Base-by-base conservation (phyloP, 768 basidiomycete genomes). In the Daedalea quercina region DNA sequence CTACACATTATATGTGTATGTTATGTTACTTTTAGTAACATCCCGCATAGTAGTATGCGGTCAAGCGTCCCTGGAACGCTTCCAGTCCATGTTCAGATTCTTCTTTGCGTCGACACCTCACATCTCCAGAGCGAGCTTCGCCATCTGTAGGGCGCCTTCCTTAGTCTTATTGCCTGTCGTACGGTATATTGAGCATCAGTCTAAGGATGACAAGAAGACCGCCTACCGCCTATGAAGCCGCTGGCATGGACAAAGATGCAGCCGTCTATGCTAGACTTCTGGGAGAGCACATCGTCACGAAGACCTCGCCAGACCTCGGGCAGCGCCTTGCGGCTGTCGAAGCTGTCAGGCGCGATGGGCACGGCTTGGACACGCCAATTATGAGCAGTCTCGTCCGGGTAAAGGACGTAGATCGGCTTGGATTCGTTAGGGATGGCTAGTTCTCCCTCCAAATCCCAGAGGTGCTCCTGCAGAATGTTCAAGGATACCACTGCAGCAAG, bases 361-460 rank as follows among this genome's bases (percentile, higher is more conserved):
- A 99, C 89, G 7, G 95, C 94, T 65, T 98, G 95, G 43, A 99
- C 71, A 40, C 96, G 84, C 94, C 94, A 99, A 63, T 77, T 84
- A 6, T 73, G 77, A 12, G 68, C 74, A 0, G 72, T 74, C 65
- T 91, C 90, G 60, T 97, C 94, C 1, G 92, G 88, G 66, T 97
- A 98, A 50, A 99, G 73, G 49, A 94, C 76, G 66, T 97, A 98
- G 33, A 87, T 74, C 2, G 90, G 84, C 57, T 82, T 74, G 48
- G 75, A 71, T 8, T 78, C 66, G 0, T 67, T 64, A 1, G 76
- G 52, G 28, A 79, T 70, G 0, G 64, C 63, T 15, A 77, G 67
- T 49, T 86, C 82, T 2, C 69, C 66, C 69, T 97, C 95, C 34
- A 95, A 74, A 53, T 90, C 84, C 67, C 93, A 94, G 11, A 99